Base-by-base conservation (phyloP, 306 rosid species). In the Sicyos baderoa region DNA sequence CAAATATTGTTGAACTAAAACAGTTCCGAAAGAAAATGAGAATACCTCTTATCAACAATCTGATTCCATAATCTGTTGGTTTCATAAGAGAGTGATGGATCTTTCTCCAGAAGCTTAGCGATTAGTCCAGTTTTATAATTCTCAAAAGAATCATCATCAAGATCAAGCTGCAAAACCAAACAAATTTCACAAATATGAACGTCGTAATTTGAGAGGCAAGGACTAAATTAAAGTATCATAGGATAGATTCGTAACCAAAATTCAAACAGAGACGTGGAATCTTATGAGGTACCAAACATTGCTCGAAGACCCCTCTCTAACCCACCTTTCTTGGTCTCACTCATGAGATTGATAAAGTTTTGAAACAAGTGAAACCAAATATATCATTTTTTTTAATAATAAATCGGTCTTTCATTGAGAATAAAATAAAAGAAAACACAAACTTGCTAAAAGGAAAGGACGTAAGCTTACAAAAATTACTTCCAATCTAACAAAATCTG, bases 91-190 rank as follows among this genome's bases (percentile, higher is more conserved):
- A 93, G 98, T 59, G 96, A 89, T 25, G 97, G 89, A 82, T 88
- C 99, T 80, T 93, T 93, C 89, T 89, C 98, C 80, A 93, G 80
- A 71, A 93, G 85, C 86, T 84, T 89, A 18, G 84, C 90, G 80
- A 86, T 54, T 54, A 93, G 75, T 19, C 97, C 97, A 74, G 73
- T 89, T 84, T 69, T 93, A 65, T 86, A 93, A 76, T 88, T 80
- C 81, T 85, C 94, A 75, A 93, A 93, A 47, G 95, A 80, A 72
- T 74, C 80, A 13, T 67, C 86, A 66, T 93, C 98, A 54, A 93
- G 91, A 68, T 80, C 88, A 60, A 78, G 87, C 98, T 93, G 85
- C 82, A 82, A 78, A 76, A 19, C 77, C 54, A 25, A 76, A 54
- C 63, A 77, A 25, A 62, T 68, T 75, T 72, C 60, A 70, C 21